Evolutionary conservation across 257 asterid species (phyloP).

Genomic region (Lycium ferocissimum): DNA sequence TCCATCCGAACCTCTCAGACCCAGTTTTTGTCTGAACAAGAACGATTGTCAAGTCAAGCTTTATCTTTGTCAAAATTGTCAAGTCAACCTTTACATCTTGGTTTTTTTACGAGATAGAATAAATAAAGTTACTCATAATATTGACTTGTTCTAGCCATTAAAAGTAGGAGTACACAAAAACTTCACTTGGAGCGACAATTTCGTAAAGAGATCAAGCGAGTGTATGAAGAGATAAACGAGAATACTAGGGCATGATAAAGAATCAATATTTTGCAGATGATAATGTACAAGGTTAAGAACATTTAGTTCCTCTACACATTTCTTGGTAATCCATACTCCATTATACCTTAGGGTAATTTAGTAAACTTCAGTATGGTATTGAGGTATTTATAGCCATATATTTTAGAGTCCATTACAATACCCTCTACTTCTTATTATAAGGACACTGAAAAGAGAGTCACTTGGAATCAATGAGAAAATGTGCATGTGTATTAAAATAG

Average conservation of each 20-base stretch:
- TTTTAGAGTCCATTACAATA: neutral
- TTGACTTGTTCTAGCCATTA: neutral
- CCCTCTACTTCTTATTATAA: neutral
- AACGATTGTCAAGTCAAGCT: too few relatives aligned
- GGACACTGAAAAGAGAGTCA: slow-evolving; percentile 19
- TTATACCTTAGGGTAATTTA: neutral
- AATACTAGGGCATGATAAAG: neutral
- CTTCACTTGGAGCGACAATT: neutral
- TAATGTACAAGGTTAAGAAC: neutral
- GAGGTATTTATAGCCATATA: neutral
- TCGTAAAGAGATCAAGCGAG: neutral
- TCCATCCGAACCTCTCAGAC: slow-evolving; percentile 6
- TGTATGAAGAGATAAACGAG: neutral
- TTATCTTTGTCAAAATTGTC: too few relatives aligned
- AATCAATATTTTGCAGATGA: slow-evolving; percentile 8
- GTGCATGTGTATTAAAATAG: too few relatives aligned
- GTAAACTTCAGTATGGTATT: neutral
- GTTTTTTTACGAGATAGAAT: too few relatives aligned
- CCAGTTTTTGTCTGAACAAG: too few relatives aligned
- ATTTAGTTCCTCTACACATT: neutral
- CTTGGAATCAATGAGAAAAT: neutral
- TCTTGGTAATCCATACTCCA: slow-evolving; percentile 20
- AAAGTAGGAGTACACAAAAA: slow-evolving; percentile 4
- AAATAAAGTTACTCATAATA: too few relatives aligned
- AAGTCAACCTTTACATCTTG: too few relatives aligned